Base-by-base conservation (phyloP, 768 basidiomycete species). In the Russula vinacea region DNA sequence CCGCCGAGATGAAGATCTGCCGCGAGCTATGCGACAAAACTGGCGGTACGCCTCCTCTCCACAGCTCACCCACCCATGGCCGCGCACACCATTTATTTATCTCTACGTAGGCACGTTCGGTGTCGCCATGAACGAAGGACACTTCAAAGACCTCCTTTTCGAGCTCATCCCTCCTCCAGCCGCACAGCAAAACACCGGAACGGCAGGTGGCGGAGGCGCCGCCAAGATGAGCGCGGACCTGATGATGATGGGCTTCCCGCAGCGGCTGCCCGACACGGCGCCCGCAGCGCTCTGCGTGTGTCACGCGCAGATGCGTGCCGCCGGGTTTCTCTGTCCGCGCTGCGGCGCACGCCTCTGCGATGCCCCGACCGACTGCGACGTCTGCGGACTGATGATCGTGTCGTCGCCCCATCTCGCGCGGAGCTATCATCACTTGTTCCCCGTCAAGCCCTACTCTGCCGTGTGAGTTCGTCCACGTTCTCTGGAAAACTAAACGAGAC, bases 161-260 rank as follows among this genome's bases (percentile, higher is more conserved):
- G 97, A 98, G 70, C 84, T 92, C 26, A 88, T 99, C 24, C 94
- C 95, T 22, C 97, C 97, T 0, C 97, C 97, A 0, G 93, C 94
- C 0, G 45, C 45, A 1, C 89, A 92, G 71, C 83, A 82, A 6
- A 79, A 83, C 3, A 67, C 84, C 24, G 73, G 84, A 33, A 71
- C 78, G 3, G 73, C 78, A 4, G 81, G 80, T 0, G 60, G 52
- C 13, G 52, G 42, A 32, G 40, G 16, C 5, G n/a, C 50, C 55
- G 76, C 80, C 5, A 73, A 75, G 13, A 75, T 78, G 13, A 89
- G 87, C 0, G 88, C 92, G 0, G 96, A 98, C 76, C 79, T 99
- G 58, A 97, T 99, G 90, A 90, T 97, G 83, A 98, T 99, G 93
- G 97, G 97, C 10, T 99, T 99, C 76, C 97, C 97, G 1, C 93